Evolutionary conservation across 208 protist genomes (phyloP), one percentile per base, ranked within the genome.

Genomic region (Leishmania aethiopica): DNA sequence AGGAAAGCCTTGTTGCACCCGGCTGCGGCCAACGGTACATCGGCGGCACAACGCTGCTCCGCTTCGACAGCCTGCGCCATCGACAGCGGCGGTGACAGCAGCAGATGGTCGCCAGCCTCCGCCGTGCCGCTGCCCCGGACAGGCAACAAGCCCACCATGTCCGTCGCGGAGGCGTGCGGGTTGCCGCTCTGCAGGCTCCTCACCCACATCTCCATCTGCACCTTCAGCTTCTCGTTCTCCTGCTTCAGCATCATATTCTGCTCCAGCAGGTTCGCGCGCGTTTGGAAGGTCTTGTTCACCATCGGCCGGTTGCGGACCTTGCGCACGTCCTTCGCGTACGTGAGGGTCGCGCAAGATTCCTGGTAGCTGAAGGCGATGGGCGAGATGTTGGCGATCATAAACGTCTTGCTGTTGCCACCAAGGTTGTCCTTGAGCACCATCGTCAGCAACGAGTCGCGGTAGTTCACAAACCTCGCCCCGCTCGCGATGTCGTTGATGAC

Each of bases 401-500:
- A 92, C 6, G 97, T 98, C 81, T 96, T 97, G 78, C 93, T 95
- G 89, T 97, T 97, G 59, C 96, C 96, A 42, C 96, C 96, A 22
- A 97, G 84, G 71, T 92, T 93, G 82, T 96, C 91, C 80, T 91
- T 90, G 47, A 99, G 86, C 81, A 99, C 86, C 90, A 96, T 92
- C 15, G 97, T 99, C n/a, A 99, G 94, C 59, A 97, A 92, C 32
- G 93, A 97, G 86, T 98, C 96, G 11, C 97, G 89, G 89, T 98
- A 98, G 77, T 96, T 97, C 53, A 99, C 90, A 92, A 81, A 99
- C 84, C 95, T 91, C 25, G 88, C 86, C 6, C 92, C 88, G 67
- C 82, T 81, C 8, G 92, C 91, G 51, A 98, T 93, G 69, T 95
- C 92, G 81, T 94, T 92, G 40, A 98, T 95, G 15, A 98, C 95